phyloP scores from a whole-genome alignment of 2,329 filamentous ascomycete genomes.

The Berkeleyomyces rouxiae region DNA sequence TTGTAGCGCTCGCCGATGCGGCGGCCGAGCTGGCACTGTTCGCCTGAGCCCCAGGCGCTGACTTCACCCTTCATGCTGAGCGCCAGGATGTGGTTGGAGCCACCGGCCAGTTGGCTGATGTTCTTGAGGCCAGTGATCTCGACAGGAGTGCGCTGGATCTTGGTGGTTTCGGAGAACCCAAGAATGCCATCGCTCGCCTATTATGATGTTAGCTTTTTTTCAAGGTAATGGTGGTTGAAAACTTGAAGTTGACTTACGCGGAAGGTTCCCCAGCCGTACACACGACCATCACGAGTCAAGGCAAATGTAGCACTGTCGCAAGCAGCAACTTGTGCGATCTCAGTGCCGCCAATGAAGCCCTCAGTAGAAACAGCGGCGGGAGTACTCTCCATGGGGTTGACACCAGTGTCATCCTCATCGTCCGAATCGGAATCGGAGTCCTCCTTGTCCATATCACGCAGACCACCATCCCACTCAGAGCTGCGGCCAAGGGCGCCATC shows the following conservation, averaged over 20 bases:
- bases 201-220: neutral
- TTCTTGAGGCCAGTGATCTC: conserved; percentile 48
- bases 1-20: conserved; percentile 44
- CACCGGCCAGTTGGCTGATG: conserved; percentile 45
- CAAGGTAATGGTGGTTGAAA: neutral
- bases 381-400: conserved; percentile 58
- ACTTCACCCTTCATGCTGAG: conserved; percentile 48
- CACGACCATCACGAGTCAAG: conserved; percentile 54
- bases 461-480: conserved; percentile 49
- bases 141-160: conserved; percentile 33
- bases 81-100: conserved; percentile 55
- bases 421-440: conserved; percentile 38
- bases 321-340: conserved; percentile 48
- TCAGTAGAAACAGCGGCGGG: conserved; percentile 43
- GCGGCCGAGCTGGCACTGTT: conserved; percentile 49
- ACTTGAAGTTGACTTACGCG: conserved; percentile 21
- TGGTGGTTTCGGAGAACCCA: conserved; percentile 40
- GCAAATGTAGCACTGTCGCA: conserved; percentile 62
- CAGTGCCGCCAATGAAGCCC: conserved; percentile 42
- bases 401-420: conserved; percentile 44
- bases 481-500: conserved; percentile 64
- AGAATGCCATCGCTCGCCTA: conserved; percentile 44
- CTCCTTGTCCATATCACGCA: conserved; percentile 37
- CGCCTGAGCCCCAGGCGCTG: conserved; percentile 54
- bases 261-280: conserved; percentile 79